phyloP scores from a whole-genome alignment of 139 green algal species.

The Coelastrella sp. region DNA sequence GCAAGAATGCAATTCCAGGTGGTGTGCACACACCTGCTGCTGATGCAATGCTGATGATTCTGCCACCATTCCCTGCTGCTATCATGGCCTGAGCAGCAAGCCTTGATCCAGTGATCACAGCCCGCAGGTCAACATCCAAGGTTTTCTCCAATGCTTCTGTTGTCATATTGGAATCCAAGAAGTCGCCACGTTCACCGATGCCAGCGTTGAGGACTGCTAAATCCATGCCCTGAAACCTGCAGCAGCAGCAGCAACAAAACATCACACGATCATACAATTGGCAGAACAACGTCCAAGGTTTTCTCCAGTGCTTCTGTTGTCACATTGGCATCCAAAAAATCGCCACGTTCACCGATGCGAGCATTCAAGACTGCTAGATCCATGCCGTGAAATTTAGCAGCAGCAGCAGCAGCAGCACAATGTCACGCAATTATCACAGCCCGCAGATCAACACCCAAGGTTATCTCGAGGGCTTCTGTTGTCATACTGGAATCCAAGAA shows the following conservation, averaged over 20 bases:
- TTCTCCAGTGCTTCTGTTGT: slow-evolving; percentile 61
- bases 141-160: slow-evolving; percentile 64
- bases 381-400: slow-evolving; percentile 50
- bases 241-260: no score
- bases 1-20: background rate
- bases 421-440: no score
- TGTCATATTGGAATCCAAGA: slow-evolving; percentile 44
- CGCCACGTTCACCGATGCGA: slow-evolving; percentile 78
- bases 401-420: no score
- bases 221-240: slow-evolving; percentile 61
- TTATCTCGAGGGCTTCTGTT: slow-evolving; percentile 63
- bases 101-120: slow-evolving; percentile 37
- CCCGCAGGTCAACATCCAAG: slow-evolving; percentile 82
- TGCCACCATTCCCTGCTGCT: slow-evolving; percentile 19
- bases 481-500: slow-evolving; percentile 42
- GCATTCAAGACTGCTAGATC: slow-evolving; percentile 82
- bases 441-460: no score
- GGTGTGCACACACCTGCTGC: slow-evolving; percentile 62
- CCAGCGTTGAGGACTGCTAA: slow-evolving; percentile 84
- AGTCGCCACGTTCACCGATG: slow-evolving; percentile 73
- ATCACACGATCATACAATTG: no score
- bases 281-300: slow-evolving; percentile 81
- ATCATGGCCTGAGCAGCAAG: slow-evolving; percentile 54
- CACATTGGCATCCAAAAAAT: slow-evolving; percentile 41
- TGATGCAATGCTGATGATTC: slow-evolving; percentile 77